Conservation (phyloP, 1,284 basidiomycete genomes). For the Sphaerobolus stellatus region DNA sequence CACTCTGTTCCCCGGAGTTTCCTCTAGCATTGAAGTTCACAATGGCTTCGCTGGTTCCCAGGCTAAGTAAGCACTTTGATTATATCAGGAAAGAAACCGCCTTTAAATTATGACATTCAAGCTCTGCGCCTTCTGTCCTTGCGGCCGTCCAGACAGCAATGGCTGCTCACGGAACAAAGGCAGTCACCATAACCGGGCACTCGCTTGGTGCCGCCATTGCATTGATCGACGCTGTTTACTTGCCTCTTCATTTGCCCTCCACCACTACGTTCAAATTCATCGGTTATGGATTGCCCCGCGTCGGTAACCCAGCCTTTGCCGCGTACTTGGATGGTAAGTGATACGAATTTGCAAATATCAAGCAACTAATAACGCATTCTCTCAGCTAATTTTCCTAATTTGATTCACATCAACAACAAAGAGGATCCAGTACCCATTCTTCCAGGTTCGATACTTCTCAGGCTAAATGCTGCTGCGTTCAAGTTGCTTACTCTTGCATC, state of each 20-base stretch:
- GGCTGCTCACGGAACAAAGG: conserved; percentile 35
- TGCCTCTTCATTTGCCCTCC: conserved; percentile 35
- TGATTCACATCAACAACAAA: conserved; percentile 54
- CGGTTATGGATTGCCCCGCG: conserved; percentile 58
- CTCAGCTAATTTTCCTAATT: conserved; percentile 18
- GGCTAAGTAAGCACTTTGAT: conserved; percentile 37
- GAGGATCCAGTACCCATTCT: conserved; percentile 43
- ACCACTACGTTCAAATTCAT: conserved; percentile 34
- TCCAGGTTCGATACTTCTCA: conserved; percentile 33
- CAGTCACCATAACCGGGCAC: conserved; percentile 54
- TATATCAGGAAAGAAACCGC: neutral
- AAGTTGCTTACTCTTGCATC: neutral
- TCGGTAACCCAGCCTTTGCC: conserved; percentile 62
- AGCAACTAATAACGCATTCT: neutral
- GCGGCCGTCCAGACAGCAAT: conserved; percentile 47
- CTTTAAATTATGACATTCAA: conserved; percentile 21
- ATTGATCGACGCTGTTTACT: conserved; percentile 45
- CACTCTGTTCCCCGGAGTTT: conserved; percentile 58
- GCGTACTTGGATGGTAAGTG: conserved; percentile 51
- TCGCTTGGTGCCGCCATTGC: conserved; percentile 48
- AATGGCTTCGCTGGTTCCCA: conserved; percentile 56
- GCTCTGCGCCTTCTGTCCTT: conserved; percentile 50
- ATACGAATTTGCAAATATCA: neutral
- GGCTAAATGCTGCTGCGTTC: too few species aligned
- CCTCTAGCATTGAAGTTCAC: conserved; percentile 53